phyloP scores from a whole-genome alignment of 495 filamentous ascomycete species.

The Podospora conica region DNA sequence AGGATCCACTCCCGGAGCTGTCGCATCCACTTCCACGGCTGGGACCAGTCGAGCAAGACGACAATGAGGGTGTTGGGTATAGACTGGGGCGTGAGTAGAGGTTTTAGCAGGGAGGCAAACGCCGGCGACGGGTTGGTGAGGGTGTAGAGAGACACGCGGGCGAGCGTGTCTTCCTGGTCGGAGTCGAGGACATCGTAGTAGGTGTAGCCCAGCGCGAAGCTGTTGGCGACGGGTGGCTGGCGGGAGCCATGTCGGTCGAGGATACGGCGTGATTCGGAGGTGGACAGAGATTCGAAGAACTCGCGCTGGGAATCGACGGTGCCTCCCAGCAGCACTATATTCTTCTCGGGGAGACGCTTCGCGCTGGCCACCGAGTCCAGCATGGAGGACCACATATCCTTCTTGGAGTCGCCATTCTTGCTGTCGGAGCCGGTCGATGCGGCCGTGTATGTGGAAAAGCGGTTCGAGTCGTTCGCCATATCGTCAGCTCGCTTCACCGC shows the following conservation, averaged over 20 bases:
- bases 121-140: conserved; percentile 74
- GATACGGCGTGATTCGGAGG: conserved; percentile 54
- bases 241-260: conserved; percentile 54
- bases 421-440: conserved; percentile 40
- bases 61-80: conserved; percentile 84
- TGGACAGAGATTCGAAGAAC: conserved; percentile 76
- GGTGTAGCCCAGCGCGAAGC: conserved; percentile 89
- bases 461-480: conserved; percentile 50
- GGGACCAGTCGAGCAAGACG: conserved; percentile 84
- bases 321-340: conserved; percentile 79
- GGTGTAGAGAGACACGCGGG: conserved; percentile 84
- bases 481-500: conserved; percentile 13
- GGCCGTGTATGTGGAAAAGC: conserved; percentile 48
- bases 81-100: conserved; percentile 77
- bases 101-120: conserved; percentile 77
- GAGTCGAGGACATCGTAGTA: conserved; percentile 93
- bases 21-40: conserved; percentile 88
- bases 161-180: conserved; percentile 92
- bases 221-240: conserved; percentile 79
- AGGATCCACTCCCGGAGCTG: conserved; percentile 84
- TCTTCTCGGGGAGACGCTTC: conserved; percentile 89
- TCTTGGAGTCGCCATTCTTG: conserved; percentile 69
- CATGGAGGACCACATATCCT: conserved; percentile 93
- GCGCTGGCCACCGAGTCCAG: conserved; percentile 84
- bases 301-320: conserved; percentile 83